Conservation (phyloP, 352 stramenopile species). For the Phytophthora podocarpi region DNA sequence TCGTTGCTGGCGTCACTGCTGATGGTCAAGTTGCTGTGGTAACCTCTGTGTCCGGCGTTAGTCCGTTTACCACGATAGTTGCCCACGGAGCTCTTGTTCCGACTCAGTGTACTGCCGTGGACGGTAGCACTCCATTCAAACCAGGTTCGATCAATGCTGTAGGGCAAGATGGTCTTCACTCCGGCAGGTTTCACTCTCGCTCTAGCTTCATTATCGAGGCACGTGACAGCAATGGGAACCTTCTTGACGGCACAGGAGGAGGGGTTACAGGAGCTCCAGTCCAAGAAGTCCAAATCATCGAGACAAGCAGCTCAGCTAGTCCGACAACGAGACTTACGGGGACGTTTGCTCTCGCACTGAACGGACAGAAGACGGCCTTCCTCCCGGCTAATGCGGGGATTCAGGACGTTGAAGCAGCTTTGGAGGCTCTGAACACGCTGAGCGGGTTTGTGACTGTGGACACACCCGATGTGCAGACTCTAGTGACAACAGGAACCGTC, state of each 20-base stretch:
- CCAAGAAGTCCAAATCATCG: slow-evolving; percentile 92
- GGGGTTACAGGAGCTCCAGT: slow-evolving; percentile 56
- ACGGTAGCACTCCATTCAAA: slow-evolving; percentile 60
- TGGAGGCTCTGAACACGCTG: slow-evolving; percentile 77
- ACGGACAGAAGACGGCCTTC: slow-evolving; percentile 57
- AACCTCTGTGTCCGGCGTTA: slow-evolving; percentile 47
- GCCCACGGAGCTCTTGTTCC: slow-evolving; percentile 67
- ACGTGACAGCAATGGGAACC: slow-evolving; percentile 91
- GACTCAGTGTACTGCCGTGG: slow-evolving; percentile 68
- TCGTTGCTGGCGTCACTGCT: slow-evolving; percentile 43
- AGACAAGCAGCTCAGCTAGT: slow-evolving; percentile 62
- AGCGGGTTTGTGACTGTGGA: slow-evolving; percentile 87
- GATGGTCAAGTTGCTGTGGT: slow-evolving; percentile 19
- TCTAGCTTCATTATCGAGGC: slow-evolving; percentile 93
- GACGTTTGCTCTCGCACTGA: slow-evolving; percentile 80
- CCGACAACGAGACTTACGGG: slow-evolving; percentile 53
- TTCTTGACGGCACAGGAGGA: slow-evolving; percentile 84
- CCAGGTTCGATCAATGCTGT: slow-evolving; percentile 64
- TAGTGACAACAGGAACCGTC: slow-evolving; percentile 60
- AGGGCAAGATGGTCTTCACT: slow-evolving; percentile 64
- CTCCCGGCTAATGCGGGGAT: slow-evolving; percentile 80
- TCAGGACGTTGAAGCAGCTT: slow-evolving; percentile 68
- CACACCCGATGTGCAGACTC: slow-evolving; percentile 87
- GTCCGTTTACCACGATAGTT: slow-evolving; percentile 59
- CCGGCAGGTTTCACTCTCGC: slow-evolving; percentile 63